These are phyloP conservation scores for Cyclotella kingstonii DNA, from an alignment of 108 stramenopile genomes.

Conservation along the genomic window DNA sequence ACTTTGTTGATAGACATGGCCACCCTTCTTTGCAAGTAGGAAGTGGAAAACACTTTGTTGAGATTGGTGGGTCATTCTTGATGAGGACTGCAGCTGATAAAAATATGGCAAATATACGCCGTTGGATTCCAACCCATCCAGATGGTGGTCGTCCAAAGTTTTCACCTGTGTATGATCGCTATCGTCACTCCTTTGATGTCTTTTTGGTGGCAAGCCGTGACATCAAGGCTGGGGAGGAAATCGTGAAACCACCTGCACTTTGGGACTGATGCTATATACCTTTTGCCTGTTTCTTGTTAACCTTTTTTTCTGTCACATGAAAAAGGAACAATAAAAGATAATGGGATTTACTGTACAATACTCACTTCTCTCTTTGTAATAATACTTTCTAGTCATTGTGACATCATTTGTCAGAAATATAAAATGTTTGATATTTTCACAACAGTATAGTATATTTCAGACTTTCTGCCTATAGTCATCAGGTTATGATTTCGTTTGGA, in stretches of 20 bases:
- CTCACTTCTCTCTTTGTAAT: no score
- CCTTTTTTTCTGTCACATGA: neutral
- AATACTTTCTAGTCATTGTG: no score
- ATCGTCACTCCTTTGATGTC: conserved; percentile 75
- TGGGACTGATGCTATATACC: conserved; percentile 1
- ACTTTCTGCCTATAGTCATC: no score
- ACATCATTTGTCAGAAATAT: no score
- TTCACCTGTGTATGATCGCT: conserved; percentile 85
- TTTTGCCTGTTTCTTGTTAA: neutral
- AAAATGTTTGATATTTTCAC: no score
- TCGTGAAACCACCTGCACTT: conserved; percentile 21
- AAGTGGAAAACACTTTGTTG: conserved; percentile 62
- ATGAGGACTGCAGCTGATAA: conserved; percentile 52
- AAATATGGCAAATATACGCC: conserved; percentile 66
- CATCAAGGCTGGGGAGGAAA: conserved; percentile 55
- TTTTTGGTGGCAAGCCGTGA: conserved; percentile 79
- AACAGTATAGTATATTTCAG: no score
- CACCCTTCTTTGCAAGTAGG: conserved; percentile 52
- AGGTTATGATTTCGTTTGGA: no score
- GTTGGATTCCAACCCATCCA: conserved; percentile 78
- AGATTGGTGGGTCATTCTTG: conserved; percentile 74
- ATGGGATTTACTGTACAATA: no score
- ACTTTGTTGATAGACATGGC: conserved; percentile 55
- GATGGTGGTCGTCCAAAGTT: conserved; percentile 62
- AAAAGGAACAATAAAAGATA: neutral